Evolutionary conservation across 176 grass and related monocot genomes (phyloP).

Genomic region (Aegilops sharonensis): DNA sequence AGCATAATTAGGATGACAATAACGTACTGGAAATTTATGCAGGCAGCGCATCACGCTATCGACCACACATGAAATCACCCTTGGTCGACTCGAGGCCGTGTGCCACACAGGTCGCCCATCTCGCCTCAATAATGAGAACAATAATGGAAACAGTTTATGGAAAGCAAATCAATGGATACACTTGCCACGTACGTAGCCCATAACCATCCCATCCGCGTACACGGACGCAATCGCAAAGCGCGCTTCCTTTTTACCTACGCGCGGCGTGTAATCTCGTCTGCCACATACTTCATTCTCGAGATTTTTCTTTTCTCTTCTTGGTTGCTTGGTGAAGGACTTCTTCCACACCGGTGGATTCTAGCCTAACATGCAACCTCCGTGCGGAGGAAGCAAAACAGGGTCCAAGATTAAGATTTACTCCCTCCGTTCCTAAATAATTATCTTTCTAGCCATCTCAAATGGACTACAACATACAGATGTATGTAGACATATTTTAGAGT

Average conservation of each 20-base stretch:
- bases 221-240: neutral
- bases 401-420: neutral
- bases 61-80: neutral
- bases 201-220: neutral
- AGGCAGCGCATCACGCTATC: neutral
- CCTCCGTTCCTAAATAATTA: no score
- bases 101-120: neutral
- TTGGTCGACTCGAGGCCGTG: neutral
- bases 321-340: neutral
- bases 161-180: neutral
- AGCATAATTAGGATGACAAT: neutral
- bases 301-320: neutral
- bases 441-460: no score
- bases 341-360: neutral
- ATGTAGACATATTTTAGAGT: no score
- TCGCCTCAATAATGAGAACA: neutral
- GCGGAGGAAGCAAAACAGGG: neutral
- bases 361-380: neutral
- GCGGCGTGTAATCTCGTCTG: conserved; percentile 16
- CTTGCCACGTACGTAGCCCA: neutral
- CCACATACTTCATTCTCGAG: neutral
- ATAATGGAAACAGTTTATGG: conserved; percentile 1
- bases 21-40: neutral
- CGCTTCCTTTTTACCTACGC: neutral
- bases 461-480: no score